These are phyloP conservation scores for Arachis hypogaea DNA, from an alignment of 306 rosid genomes.

Conservation along the genomic window DNA sequence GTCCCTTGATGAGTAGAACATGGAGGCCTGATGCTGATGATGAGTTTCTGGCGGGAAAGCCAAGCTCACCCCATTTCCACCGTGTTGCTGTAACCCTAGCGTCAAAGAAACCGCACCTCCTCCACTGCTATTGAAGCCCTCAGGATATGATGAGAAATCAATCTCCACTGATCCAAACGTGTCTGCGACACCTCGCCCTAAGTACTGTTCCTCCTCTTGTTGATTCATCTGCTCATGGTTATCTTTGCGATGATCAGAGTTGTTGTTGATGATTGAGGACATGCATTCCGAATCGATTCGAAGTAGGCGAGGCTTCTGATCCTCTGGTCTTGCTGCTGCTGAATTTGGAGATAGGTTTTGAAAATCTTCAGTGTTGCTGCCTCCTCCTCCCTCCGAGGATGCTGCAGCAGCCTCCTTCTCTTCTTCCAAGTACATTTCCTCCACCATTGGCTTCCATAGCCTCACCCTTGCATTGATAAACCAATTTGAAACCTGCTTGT, in stretches of 20 bases:
- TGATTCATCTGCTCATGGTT: conserved; percentile 21
- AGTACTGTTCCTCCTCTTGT: conserved; percentile 28
- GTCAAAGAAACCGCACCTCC: conserved; percentile 80
- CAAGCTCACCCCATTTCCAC: conserved; percentile 61
- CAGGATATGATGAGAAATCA: conserved; percentile 61
- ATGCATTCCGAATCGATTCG: conserved; percentile 74
- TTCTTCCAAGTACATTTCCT: conserved; percentile 94
- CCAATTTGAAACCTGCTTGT: conserved; percentile 90
- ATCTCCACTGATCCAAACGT: conserved; percentile 70
- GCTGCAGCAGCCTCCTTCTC: conserved; percentile 56
- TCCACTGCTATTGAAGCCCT: conserved; percentile 33
- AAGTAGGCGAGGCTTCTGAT: conserved; percentile 70
- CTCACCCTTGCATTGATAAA: conserved; percentile 97
- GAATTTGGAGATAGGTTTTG: conserved; percentile 23
- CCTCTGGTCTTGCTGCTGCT: conserved; percentile 36
- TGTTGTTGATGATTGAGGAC: conserved; percentile 68
- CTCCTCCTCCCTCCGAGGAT: conserved; percentile 54
- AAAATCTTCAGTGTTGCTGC: conserved; percentile 23
- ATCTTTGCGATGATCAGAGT: conserved; percentile 42
- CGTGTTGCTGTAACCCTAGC: conserved; percentile 88
- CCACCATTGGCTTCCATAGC: conserved; percentile 99
- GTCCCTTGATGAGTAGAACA: conserved; percentile 62
- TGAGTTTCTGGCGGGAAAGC: conserved; percentile 60
- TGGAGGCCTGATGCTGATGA: conserved; percentile 30
- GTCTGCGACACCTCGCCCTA: conserved; percentile 48